These are phyloP conservation scores for Myxozyma sirexii DNA, from an alignment of 805 yeast species.

Conservation along the genomic window DNA sequence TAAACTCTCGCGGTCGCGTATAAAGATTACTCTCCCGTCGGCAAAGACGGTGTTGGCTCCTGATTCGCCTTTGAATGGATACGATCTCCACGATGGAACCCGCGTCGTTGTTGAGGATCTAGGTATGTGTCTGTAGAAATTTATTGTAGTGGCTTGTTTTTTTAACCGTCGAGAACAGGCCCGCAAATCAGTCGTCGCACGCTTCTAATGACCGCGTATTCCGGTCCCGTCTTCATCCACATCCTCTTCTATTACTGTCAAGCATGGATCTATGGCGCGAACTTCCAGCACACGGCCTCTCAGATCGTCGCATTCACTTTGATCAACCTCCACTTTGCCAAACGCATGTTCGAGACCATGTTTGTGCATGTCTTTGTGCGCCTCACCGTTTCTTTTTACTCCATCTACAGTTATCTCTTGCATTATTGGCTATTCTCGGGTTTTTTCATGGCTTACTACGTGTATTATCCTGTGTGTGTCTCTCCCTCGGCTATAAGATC, in stretches of 20 bases:
- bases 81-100: slow-evolving; percentile 31
- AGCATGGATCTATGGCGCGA: slow-evolving; percentile 42
- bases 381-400: slow-evolving; percentile 87
- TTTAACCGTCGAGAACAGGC: no score
- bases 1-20: slow-evolving; percentile 17
- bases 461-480: slow-evolving; percentile 47
- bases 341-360: slow-evolving; percentile 85
- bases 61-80: slow-evolving; percentile 21
- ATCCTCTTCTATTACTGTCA: slow-evolving; percentile 60
- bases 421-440: slow-evolving; percentile 96
- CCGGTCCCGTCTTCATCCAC: slow-evolving; percentile 89
- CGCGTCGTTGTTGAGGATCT: slow-evolving; percentile 25
- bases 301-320: slow-evolving; percentile 60
- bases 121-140: slow-evolving; percentile 8
- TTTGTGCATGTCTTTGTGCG: slow-evolving; percentile 82
- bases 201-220: slow-evolving; percentile 80
- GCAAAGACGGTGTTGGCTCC: slow-evolving; percentile 23
- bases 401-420: slow-evolving; percentile 80
- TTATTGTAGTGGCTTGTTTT: no score
- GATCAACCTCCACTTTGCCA: slow-evolving; percentile 72
- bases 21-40: slow-evolving; percentile 20
- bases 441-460: slow-evolving; percentile 53
- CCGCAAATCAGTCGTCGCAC: slow-evolving; percentile 90
- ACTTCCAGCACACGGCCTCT: slow-evolving; percentile 50
- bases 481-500: not conserved